These are phyloP conservation scores for Globisporangium spinosum DNA, from an alignment of 352 stramenopile species.

Conservation along the genomic window DNA sequence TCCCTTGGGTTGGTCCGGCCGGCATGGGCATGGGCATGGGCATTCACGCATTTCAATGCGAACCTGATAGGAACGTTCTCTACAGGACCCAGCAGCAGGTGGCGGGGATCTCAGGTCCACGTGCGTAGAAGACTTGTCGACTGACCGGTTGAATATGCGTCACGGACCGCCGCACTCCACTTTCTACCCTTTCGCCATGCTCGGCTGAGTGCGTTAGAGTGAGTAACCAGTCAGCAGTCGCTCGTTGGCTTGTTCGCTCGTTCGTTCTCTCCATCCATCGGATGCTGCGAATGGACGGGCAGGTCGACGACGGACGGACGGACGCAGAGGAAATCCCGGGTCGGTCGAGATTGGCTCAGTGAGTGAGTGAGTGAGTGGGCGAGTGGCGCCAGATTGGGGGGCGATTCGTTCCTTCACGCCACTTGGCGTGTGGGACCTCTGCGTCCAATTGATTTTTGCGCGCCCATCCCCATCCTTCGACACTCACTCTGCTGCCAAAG, in stretches of 20 bases:
- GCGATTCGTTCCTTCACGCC: neutral
- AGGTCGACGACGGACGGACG: neutral
- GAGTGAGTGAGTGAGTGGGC: neutral
- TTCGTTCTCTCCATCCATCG: neutral
- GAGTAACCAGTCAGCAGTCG: conserved; percentile 1
- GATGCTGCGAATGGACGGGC: neutral
- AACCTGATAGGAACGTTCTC: neutral
- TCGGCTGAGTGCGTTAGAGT: conserved; percentile 3
- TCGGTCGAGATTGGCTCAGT: neutral
- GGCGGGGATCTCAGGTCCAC: neutral
- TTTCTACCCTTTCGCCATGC: neutral
- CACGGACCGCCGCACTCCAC: neutral
- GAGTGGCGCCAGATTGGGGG: neutral
- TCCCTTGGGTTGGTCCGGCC: neutral
- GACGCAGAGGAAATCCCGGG: neutral
- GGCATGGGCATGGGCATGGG: too few species aligned
- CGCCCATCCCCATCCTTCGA: conserved; percentile 2
- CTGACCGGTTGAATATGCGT: neutral
- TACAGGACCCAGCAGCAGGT: neutral
- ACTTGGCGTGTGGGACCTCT: conserved; percentile 7
- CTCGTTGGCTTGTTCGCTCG: neutral
- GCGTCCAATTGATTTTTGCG: conserved; percentile 5
- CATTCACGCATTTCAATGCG: too few species aligned
- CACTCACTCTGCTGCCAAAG: neutral
- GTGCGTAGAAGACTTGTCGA: neutral